These are phyloP conservation scores for Annulohypoxylon nitens DNA, from an alignment of 495 filamentous ascomycete genomes.

Conservation along the genomic window DNA sequence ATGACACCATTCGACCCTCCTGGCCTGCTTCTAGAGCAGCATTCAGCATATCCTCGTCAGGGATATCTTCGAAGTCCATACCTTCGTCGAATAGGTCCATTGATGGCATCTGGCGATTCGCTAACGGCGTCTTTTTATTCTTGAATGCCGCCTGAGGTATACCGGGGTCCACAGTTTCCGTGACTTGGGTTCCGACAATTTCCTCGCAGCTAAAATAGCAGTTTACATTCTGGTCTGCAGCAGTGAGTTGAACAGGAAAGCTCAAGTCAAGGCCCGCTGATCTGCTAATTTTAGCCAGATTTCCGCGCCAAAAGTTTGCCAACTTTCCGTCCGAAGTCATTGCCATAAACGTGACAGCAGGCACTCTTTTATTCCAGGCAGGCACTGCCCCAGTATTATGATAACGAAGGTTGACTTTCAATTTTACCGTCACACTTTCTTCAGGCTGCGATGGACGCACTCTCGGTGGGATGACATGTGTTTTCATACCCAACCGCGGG, in stretches of 20 bases:
- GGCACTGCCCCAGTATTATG: conserved; percentile 74
- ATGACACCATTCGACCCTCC: conserved; percentile 35
- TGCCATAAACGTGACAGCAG: conserved; percentile 80
- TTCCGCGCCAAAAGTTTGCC: conserved; percentile 82
- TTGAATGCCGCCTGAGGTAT: conserved; percentile 71
- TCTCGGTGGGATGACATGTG: conserved; percentile 49
- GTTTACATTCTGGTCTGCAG: conserved; percentile 68
- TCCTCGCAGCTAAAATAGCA: conserved; percentile 90
- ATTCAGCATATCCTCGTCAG: conserved; percentile 50
- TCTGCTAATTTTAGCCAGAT: conserved; percentile 74
- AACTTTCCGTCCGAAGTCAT: conserved; percentile 81
- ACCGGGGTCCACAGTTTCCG: conserved; percentile 71
- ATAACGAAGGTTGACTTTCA: conserved; percentile 79
- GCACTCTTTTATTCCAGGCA: conserved; percentile 70
- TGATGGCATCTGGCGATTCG: conserved; percentile 16
- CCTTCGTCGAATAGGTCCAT: conserved; percentile 26
- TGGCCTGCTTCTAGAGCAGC: conserved; percentile 19
- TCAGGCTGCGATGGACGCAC: conserved; percentile 51
- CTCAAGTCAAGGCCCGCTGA: conserved; percentile 66
- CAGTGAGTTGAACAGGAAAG: conserved; percentile 71
- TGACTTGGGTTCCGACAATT: conserved; percentile 83
- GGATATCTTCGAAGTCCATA: conserved; percentile 49
- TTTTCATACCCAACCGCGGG: conserved; percentile 74
- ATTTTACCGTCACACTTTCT: conserved; percentile 65
- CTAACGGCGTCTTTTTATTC: conserved; percentile 25